phyloP scores from a whole-genome alignment of 257 asterid species.

The Ligustrum vulgare region DNA sequence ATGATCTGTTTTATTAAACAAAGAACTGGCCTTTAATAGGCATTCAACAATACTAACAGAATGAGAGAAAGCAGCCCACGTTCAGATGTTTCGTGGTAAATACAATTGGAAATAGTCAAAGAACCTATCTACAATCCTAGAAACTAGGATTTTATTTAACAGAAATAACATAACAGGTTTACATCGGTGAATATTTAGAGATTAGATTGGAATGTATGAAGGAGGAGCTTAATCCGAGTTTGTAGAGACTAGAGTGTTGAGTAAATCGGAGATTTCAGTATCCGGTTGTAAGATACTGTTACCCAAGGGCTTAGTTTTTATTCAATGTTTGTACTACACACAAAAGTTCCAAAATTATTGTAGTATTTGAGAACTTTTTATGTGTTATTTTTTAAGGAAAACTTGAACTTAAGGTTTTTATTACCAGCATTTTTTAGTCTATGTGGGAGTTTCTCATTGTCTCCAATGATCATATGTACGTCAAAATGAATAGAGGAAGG shows the following conservation, averaged over 20 bases:
- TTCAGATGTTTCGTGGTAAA: no score
- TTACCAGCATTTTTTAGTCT: not conserved
- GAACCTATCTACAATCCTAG: no score
- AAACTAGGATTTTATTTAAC: no score
- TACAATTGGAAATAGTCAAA: no score
- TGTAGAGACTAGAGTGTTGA: not conserved
- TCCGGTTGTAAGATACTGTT: not conserved
- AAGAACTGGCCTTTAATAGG: no score
- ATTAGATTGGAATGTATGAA: not conserved
- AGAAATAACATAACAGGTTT: no score
- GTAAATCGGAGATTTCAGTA: not conserved
- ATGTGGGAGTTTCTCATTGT: not conserved
- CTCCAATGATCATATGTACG: not conserved
- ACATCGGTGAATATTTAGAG: not conserved
- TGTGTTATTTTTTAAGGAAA: not conserved
- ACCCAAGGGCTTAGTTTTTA: not conserved
- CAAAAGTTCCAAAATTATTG: not conserved
- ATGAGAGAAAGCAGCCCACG: no score
- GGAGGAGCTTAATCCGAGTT: not conserved
- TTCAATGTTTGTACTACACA: not conserved
- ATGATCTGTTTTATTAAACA: no score
- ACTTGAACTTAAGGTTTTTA: not conserved
- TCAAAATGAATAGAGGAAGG: not conserved
- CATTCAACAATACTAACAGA: no score
- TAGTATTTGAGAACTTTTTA: not conserved